phyloP scores from a whole-genome alignment of 352 stramenopile genomes.

The Globisporangium middletonii region DNA sequence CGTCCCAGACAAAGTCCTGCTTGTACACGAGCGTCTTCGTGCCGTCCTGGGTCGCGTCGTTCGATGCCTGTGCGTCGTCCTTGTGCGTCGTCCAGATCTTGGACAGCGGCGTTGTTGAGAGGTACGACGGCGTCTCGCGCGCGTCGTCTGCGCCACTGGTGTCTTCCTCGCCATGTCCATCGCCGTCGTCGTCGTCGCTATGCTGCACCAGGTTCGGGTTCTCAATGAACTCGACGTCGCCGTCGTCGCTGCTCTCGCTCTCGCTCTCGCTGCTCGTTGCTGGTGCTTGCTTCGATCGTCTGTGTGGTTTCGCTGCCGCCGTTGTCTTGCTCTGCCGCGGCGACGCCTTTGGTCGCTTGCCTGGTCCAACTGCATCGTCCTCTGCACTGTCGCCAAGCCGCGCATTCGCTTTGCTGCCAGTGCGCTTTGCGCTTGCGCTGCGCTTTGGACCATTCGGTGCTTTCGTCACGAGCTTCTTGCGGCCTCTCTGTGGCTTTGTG shows the following conservation, averaged over 20 bases:
- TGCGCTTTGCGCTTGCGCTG: neutral
- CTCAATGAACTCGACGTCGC: constrained; percentile 15
- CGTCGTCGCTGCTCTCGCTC: constrained; percentile 5
- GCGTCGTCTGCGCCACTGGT: constrained; percentile 2
- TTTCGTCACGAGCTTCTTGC: constrained; percentile 12
- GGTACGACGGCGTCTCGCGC: neutral
- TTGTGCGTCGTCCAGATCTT: constrained; percentile 46
- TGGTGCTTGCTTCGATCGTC: no score
- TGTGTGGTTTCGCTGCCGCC: no score
- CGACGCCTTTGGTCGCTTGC: no score
- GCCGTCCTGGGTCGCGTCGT: neutral
- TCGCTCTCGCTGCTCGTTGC: constrained; percentile 4
- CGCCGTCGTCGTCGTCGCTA: neutral
- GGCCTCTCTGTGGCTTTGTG: neutral
- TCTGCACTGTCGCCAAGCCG: neutral
- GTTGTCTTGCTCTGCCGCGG: no score
- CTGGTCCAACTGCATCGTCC: neutral
- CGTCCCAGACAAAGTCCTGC: constrained; percentile 71
- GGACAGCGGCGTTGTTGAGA: constrained; percentile 28
- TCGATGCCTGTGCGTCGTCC: constrained; percentile 9
- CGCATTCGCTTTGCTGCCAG: neutral
- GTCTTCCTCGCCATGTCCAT: neutral
- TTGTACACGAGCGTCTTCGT: constrained; percentile 35
- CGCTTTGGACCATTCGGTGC: neutral
- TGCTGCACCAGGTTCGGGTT: neutral